These are phyloP conservation scores for Boletales sp. DNA, from an alignment of 768 basidiomycete genomes.

Conservation along the genomic window DNA sequence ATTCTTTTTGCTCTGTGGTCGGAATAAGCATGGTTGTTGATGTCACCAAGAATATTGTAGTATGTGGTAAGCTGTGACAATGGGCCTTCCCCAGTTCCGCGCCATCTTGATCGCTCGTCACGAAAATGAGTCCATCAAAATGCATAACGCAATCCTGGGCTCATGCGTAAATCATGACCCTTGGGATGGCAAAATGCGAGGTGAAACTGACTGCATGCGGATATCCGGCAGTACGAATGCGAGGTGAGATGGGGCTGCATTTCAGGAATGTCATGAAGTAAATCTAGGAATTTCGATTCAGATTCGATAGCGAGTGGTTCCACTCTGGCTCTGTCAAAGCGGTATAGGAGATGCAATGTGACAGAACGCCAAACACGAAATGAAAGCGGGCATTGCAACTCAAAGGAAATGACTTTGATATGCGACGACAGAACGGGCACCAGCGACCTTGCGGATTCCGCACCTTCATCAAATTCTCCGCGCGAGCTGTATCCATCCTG, in stretches of 20 bases:
- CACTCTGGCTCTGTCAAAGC: conserved; percentile 14
- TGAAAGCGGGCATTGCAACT: conserved; percentile 31
- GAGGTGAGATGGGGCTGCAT: conserved; percentile 6
- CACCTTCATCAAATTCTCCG: conserved; percentile 27
- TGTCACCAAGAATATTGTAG: conserved; percentile 18
- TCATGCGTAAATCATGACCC: conserved; percentile 3
- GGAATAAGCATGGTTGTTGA: too few relatives aligned
- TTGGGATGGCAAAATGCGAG: too few relatives aligned
- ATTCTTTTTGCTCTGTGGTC: too few relatives aligned
- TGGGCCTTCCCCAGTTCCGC: conserved; percentile 14
- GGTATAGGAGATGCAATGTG: conserved; percentile 32
- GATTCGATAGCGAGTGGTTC: too few relatives aligned
- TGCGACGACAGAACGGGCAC: conserved; percentile 24
- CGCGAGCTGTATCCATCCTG: too few relatives aligned
- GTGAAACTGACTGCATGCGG: too few relatives aligned
- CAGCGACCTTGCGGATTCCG: conserved; percentile 28
- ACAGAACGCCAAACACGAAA: conserved; percentile 38
- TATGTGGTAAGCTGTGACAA: conserved; percentile 31
- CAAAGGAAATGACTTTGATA: conserved; percentile 30
- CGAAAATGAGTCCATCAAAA: background rate
- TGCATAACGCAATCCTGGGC: conserved; percentile 16
- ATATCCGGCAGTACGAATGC: too few relatives aligned
- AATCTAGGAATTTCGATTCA: conserved; percentile 5
- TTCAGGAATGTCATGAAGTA: conserved; percentile 8
- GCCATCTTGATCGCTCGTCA: background rate